Evolutionary conservation across 2,329 filamentous ascomycete species (phyloP).

Genomic region (Ophiocordyceps camponoti-rufipedis): DNA sequence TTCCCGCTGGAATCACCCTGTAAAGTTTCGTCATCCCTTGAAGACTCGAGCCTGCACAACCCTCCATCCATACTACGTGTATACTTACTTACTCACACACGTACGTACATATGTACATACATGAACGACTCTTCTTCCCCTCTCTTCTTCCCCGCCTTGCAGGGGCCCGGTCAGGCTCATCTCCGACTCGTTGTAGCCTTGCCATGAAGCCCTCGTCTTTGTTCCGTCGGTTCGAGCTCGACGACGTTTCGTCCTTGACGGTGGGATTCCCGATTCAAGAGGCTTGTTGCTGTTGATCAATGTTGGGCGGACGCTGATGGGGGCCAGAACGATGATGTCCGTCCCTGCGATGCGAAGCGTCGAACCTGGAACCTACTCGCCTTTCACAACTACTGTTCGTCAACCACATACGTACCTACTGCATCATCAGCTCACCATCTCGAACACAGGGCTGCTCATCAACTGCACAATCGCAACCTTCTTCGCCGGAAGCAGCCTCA

Average conservation of each 20-base stretch:
- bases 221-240: not conserved
- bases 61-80: not conserved
- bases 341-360: conserved; percentile 22
- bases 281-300: too few relatives aligned
- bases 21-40: not conserved
- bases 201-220: not conserved
- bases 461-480: conserved; percentile 25
- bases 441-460: conserved; percentile 21
- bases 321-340: conserved; percentile 29
- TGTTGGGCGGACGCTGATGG: too few relatives aligned
- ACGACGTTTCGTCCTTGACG: not conserved
- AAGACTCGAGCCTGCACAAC: not conserved
- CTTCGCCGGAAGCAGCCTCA: conserved; percentile 21
- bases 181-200: not conserved
- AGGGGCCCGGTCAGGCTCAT: not conserved
- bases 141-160: not conserved
- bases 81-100: not conserved
- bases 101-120: not conserved
- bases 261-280: not conserved
- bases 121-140: not conserved
- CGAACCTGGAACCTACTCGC: conserved; percentile 23
- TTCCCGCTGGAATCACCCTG: not conserved
- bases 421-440: not conserved
- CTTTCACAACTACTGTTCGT: conserved; percentile 25
- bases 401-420: not conserved